phyloP scores from a whole-genome alignment of 805 yeast genomes.

The Ogataea ganodermae region DNA sequence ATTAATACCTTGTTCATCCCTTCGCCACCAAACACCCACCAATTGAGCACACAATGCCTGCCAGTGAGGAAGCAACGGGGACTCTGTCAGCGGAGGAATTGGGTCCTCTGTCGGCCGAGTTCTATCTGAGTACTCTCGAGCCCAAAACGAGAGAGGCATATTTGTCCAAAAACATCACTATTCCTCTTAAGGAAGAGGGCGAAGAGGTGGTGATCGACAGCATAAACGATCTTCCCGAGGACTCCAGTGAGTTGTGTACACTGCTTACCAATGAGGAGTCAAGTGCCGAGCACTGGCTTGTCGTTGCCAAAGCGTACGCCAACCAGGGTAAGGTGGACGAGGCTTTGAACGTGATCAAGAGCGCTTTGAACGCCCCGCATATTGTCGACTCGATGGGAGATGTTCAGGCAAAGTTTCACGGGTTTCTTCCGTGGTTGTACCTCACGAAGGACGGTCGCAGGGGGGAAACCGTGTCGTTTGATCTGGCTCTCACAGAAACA shows the following conservation, averaged over 20 bases:
- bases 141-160: conserved; percentile 25
- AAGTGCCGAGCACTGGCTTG: conserved; percentile 76
- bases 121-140: conserved; percentile 28
- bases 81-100: conserved; percentile 18
- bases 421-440: conserved; percentile 74
- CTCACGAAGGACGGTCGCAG: conserved; percentile 44
- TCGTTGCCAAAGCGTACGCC: conserved; percentile 80
- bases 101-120: conserved; percentile 28
- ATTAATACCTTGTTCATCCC: not conserved
- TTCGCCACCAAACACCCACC: not conserved
- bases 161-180: conserved; percentile 36
- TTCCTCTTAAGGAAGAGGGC: conserved; percentile 74
- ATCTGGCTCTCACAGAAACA: conserved; percentile 32
- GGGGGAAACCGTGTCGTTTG: conserved; percentile 25
- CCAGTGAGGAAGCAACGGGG: conserved; percentile 11
- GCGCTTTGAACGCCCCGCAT: conserved; percentile 50
- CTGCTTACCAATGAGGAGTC: conserved; percentile 81
- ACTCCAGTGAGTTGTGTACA: conserved; percentile 78
- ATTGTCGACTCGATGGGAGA: conserved; percentile 36
- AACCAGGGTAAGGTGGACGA: conserved; percentile 58
- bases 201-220: conserved; percentile 87
- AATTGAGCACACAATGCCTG: conserved; percentile 17
- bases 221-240: conserved; percentile 82
- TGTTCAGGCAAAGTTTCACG: conserved; percentile 55
- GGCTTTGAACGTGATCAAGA: conserved; percentile 61